phyloP scores from a whole-genome alignment of 768 basidiomycete genomes.

The Neoboletus brunneissimus region DNA sequence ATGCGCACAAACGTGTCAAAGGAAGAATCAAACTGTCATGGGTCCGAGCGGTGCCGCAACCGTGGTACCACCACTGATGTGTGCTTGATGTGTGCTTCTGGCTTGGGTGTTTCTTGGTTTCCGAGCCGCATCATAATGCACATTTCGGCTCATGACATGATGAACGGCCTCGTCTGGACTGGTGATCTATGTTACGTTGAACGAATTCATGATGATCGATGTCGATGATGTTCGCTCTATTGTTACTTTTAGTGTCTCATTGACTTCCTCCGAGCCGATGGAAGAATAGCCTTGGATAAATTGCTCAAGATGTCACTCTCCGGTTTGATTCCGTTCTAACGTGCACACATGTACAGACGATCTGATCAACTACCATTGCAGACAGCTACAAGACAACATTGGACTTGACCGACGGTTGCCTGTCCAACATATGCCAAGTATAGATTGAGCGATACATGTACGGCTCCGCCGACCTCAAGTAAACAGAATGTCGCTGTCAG shows the following conservation, averaged over 20 bases:
- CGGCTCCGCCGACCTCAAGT: constrained; percentile 4
- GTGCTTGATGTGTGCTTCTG: constrained; percentile 19
- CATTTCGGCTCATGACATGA: not conserved
- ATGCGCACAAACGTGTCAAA: constrained; percentile 5
- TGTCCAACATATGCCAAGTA: constrained; percentile 1
- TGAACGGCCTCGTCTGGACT: not conserved
- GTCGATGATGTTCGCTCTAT: not conserved
- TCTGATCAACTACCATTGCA: not conserved
- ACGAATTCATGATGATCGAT: not conserved
- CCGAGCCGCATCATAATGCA: not conserved
- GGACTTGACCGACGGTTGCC: constrained; percentile 8
- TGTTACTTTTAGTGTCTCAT: not conserved
- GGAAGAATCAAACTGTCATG: not conserved
- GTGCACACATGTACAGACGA: not conserved
- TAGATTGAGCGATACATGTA: constrained; percentile 3
- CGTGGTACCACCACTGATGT: not conserved
- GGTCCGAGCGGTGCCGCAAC: constrained; percentile 14
- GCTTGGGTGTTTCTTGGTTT: constrained; percentile 8
- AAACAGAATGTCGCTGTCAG: constrained; percentile 15
- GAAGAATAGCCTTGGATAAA: not conserved
- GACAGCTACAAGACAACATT: constrained; percentile 1
- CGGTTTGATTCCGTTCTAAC: constrained; percentile 5
- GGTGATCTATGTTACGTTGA: constrained; percentile 6
- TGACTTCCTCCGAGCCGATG: constrained; percentile 2
- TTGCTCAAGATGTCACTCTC: constrained; percentile 1